phyloP scores from a whole-genome alignment of 1,284 basidiomycete genomes.

The Ceratobasidium sp. region DNA sequence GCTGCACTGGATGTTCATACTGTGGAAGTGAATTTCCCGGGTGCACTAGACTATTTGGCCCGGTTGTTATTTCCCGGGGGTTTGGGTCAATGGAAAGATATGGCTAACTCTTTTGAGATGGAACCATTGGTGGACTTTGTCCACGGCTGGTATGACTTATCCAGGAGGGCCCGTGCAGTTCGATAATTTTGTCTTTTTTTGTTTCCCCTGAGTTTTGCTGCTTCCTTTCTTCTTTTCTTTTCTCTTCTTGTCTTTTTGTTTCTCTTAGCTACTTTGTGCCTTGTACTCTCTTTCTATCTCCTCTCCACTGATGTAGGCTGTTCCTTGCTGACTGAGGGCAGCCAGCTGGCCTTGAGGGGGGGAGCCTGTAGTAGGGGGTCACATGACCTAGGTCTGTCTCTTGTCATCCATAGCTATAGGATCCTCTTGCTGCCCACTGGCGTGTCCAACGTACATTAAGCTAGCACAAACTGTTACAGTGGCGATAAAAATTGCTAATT shows the following conservation, averaged over 20 bases:
- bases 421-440: too few relatives aligned
- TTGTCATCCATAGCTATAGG: too few relatives aligned
- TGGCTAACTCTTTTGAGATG: neutral
- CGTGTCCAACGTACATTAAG: too few relatives aligned
- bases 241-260: too few relatives aligned
- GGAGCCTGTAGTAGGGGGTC: too few relatives aligned
- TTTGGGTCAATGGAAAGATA: neutral
- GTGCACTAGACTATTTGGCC: neutral
- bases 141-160: conserved; percentile 3
- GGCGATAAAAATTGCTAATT: too few relatives aligned
- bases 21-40: neutral
- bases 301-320: neutral
- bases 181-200: too few relatives aligned
- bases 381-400: too few relatives aligned
- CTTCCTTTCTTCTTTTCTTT: too few relatives aligned
- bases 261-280: too few relatives aligned
- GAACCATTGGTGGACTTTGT: neutral
- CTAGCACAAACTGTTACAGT: too few relatives aligned
- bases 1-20: neutral
- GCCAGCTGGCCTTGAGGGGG: neutral
- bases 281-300: neutral
- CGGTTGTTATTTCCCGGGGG: neutral
- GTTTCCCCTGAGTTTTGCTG: too few relatives aligned
- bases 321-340: conserved; percentile 5
- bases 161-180: neutral